A percentile compares a stretch with the other conserved stretches of the same genome.
Conservation (phyloP, 768 basidiomycete genomes). For the Dentipellis fragilis region DNA sequence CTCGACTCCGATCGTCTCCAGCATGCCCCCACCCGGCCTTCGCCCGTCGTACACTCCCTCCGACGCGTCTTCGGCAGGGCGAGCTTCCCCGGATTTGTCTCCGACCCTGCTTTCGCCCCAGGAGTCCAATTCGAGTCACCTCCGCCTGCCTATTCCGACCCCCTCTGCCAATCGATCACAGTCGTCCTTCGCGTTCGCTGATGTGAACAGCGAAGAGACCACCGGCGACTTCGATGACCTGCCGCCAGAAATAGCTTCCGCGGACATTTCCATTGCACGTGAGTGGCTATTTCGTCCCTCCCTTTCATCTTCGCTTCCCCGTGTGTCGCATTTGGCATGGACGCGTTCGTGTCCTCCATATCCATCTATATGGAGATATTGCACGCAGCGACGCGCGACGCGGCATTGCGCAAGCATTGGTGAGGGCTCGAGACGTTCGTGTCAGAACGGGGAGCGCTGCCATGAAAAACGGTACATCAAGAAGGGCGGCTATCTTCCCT, state of each 20-base stretch:
- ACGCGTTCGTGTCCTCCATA: too few relatives aligned
- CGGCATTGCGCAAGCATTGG: too few relatives aligned
- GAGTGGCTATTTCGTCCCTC: constrained; percentile 11
- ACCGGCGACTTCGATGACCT: constrained; percentile 14
- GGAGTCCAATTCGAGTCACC: constrained; percentile 1
- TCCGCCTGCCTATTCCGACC: constrained; percentile 14
- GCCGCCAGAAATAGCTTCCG: constrained; percentile 21
- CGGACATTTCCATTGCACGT: constrained; percentile 24
- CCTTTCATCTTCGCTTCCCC: neutral
- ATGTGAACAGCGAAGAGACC: constrained; percentile 6
- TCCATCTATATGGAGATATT: too few relatives aligned
- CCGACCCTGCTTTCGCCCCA: neutral
- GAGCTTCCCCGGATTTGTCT: neutral
- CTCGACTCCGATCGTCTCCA: constrained; percentile 9
- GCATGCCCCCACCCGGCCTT: constrained; percentile 1
- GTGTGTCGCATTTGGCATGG: too few relatives aligned
- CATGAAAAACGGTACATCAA: too few relatives aligned
- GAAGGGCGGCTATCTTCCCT: too few relatives aligned
- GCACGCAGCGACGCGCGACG: too few relatives aligned
- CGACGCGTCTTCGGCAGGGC: neutral
- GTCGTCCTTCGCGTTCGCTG: constrained; percentile 13
- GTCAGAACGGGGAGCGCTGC: too few relatives aligned
- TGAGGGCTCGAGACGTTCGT: too few relatives aligned
- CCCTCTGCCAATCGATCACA: constrained; percentile 15
- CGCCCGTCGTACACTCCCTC: neutral